A percentile compares a stretch with the other conserved stretches of the same genome.
phyloP scores from a whole-genome alignment of 805 yeast genomes.

The Candida schatavii region DNA sequence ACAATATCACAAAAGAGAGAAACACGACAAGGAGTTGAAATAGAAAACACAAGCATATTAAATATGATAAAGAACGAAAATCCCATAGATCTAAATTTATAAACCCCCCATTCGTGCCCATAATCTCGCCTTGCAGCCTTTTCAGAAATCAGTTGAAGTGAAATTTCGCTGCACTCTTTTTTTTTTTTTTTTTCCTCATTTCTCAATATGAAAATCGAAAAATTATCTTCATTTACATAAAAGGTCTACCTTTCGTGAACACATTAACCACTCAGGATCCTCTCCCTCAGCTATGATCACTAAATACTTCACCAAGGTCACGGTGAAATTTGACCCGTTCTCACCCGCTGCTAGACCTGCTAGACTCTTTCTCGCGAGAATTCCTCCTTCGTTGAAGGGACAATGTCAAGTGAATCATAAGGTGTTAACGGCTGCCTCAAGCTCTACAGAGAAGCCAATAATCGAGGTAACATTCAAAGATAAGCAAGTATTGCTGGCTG shows the following conservation, averaged over 20 bases:
- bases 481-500: conserved; percentile 63
- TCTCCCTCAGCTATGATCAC: conserved; percentile 63
- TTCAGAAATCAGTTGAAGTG: too few relatives aligned
- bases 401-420: conserved; percentile 59
- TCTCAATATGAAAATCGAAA: neutral
- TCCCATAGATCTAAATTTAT: too few relatives aligned
- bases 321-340: conserved; percentile 77
- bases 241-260: neutral
- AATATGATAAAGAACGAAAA: too few relatives aligned
- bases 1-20: too few relatives aligned
- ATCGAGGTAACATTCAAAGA: conserved; percentile 78
- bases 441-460: conserved; percentile 45
- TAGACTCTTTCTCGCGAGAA: conserved; percentile 70
- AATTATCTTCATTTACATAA: neutral
- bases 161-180: too few relatives aligned
- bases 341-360: conserved; percentile 74
- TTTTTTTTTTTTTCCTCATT: neutral
- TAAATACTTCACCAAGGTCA: conserved; percentile 77
- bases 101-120: too few relatives aligned
- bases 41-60: too few relatives aligned
- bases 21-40: too few relatives aligned
- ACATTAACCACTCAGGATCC: too few relatives aligned
- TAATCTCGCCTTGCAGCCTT: too few relatives aligned
- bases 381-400: conserved; percentile 72
- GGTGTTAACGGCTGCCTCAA: conserved; percentile 46